These are phyloP conservation scores for Wilhelminamyces savonicus DNA, from an alignment of 805 yeast genomes.

Conservation along the genomic window DNA sequence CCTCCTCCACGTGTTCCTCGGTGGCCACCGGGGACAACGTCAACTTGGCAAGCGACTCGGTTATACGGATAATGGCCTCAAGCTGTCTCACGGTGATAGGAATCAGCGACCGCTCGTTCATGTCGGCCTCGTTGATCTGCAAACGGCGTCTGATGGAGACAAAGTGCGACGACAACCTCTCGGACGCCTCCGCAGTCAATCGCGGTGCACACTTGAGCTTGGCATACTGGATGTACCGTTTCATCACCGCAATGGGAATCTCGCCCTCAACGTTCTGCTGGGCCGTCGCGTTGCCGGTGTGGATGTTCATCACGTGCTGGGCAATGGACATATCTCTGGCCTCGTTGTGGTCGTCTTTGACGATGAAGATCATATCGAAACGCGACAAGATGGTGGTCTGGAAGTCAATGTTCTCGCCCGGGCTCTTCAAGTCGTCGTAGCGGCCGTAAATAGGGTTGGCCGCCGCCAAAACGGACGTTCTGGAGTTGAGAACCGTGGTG, in stretches of 20 bases:
- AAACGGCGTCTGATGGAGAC: conserved; percentile 83
- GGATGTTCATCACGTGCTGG: conserved; percentile 89
- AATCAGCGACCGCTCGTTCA: conserved; percentile 86
- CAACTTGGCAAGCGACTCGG: conserved; percentile 89
- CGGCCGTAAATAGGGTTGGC: conserved; percentile 97
- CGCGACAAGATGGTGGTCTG: conserved; percentile 95
- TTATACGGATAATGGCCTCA: conserved; percentile 93
- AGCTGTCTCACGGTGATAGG: conserved; percentile 97
- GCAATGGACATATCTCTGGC: conserved; percentile 85
- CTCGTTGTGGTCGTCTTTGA: conserved; percentile 90
- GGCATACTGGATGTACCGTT: conserved; percentile 86
- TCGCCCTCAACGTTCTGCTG: conserved; percentile 61
- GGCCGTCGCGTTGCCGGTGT: conserved; percentile 61
- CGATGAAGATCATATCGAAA: conserved; percentile 97
- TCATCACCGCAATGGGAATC: conserved; percentile 86
- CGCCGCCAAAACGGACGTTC: conserved; percentile 96
- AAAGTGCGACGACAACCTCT: conserved; percentile 83
- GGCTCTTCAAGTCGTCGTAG: conserved; percentile 91
- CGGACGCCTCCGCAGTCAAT: conserved; percentile 81
- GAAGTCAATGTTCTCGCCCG: conserved; percentile 97
- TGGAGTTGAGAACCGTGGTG: conserved; percentile 90
- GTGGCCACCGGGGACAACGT: conserved; percentile 77
- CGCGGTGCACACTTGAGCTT: conserved; percentile 90
- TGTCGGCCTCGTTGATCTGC: conserved; percentile 70
- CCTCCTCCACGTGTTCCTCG: conserved; percentile 90